These are phyloP conservation scores for Tylopilus subfusipes DNA, from an alignment of 768 basidiomycete genomes.

Conservation along the genomic window DNA sequence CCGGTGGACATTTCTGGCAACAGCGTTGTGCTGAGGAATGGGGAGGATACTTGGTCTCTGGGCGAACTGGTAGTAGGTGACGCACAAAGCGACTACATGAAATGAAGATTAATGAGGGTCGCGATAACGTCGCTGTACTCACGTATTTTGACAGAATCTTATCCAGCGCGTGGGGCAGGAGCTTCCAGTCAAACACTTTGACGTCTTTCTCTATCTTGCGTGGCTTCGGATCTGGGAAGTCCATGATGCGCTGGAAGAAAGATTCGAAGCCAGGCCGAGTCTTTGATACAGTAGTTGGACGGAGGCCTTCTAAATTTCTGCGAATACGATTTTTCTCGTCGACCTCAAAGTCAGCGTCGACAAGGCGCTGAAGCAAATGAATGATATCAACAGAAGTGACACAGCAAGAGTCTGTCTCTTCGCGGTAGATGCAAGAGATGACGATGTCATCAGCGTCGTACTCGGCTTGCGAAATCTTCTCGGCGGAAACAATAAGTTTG, in stretches of 20 bases:
- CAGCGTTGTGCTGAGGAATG: constrained; percentile 32
- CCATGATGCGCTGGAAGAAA: constrained; percentile 97
- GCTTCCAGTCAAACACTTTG: constrained; percentile 77
- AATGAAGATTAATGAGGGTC: constrained; percentile 1
- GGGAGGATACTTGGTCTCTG: constrained; percentile 23
- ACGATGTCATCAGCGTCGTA: constrained; percentile 75
- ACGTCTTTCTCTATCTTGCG: constrained; percentile 97
- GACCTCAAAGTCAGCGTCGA: constrained; percentile 75
- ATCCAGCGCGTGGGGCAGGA: constrained; percentile 67
- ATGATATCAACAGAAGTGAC: constrained; percentile 97
- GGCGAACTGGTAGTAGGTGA: constrained; percentile 32
- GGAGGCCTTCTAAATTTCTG: constrained; percentile 89
- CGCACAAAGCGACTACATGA: constrained; percentile 45
- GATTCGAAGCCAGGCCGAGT: constrained; percentile 70
- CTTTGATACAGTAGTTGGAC: constrained; percentile 89
- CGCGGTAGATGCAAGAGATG: constrained; percentile 91
- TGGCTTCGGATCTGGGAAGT: constrained; percentile 90
- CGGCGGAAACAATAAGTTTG: constrained; percentile 74
- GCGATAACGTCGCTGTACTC: constrained; percentile 27
- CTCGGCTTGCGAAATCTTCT: constrained; percentile 67
- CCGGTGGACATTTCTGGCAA: background rate
- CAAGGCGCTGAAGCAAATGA: constrained; percentile 77
- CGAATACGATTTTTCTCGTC: constrained; percentile 97
- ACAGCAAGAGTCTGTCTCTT: constrained; percentile 72
- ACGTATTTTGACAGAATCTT: constrained; percentile 87